Evolutionary conservation across 2,329 filamentous ascomycete genomes (phyloP).

Genomic region (Stenocarpella maydis): DNA sequence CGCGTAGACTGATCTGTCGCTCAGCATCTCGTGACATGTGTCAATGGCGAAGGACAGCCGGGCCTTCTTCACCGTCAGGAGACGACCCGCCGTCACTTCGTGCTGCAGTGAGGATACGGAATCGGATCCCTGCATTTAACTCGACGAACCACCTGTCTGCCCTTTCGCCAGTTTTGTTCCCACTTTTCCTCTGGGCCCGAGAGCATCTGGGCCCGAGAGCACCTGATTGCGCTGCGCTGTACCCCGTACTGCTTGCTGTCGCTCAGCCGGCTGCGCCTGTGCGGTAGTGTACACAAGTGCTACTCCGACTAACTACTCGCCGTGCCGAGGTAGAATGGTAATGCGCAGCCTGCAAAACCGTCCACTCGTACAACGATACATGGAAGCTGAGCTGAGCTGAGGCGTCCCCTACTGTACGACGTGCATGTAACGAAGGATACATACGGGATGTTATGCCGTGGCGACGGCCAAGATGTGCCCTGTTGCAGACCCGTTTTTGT

Average conservation of each 20-base stretch:
- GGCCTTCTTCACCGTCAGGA: background rate
- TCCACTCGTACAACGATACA: background rate
- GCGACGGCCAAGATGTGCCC: background rate
- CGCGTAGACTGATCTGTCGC: background rate
- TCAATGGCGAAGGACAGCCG: background rate
- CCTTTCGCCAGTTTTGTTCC: background rate
- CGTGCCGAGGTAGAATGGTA: constrained; percentile 14
- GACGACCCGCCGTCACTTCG: constrained; percentile 7
- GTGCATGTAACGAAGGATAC: background rate
- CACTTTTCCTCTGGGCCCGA: background rate
- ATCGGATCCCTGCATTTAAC: constrained; percentile 2
- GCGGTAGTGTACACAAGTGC: background rate
- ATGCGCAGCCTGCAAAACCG: background rate
- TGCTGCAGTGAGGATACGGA: constrained; percentile 1
- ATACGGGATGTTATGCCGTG: constrained; percentile 7
- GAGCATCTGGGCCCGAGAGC: constrained; percentile 9
- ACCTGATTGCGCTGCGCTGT: constrained; percentile 2
- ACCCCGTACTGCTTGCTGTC: background rate
- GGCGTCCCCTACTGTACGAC: background rate
- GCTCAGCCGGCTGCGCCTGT: background rate
- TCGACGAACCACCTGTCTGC: constrained; percentile 3
- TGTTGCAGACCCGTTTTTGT: background rate
- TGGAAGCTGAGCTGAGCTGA: too few relatives aligned
- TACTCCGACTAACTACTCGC: background rate
- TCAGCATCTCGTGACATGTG: constrained; percentile 8